Evolutionary conservation across 192 early-diverging fungal species (phyloP).

Genomic region (Entomortierella lignicola): DNA sequence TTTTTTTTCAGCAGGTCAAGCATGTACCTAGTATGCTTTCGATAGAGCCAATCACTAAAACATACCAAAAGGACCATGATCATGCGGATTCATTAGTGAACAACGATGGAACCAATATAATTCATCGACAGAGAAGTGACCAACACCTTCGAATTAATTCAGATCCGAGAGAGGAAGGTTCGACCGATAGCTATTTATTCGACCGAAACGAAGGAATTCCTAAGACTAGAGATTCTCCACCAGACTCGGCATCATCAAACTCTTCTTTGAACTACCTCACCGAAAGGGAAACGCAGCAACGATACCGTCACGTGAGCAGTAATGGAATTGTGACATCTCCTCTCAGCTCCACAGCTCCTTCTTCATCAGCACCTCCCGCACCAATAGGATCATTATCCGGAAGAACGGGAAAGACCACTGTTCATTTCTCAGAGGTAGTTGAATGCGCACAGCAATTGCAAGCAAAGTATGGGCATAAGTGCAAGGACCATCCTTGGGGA

Average conservation of each 20-base stretch:
- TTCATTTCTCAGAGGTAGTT: conserved; percentile 46
- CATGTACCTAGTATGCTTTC: too few species aligned
- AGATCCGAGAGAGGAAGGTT: conserved; percentile 8
- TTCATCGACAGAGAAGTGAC: background rate
- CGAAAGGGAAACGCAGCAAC: background rate
- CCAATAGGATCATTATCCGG: background rate
- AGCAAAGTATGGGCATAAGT: conserved; percentile 25
- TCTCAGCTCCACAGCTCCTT: background rate
- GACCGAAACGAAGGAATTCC: background rate
- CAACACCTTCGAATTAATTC: conserved; percentile 24
- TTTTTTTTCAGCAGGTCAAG: too few species aligned
- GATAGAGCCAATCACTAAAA: background rate
- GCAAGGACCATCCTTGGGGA: conserved; percentile 49
- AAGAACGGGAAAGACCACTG: conserved; percentile 29
- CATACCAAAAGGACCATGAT: background rate
- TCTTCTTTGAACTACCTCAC: background rate
- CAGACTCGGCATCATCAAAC: conserved; percentile 11
- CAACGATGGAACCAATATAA: background rate
- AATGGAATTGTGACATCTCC: background rate
- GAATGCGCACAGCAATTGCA: conserved; percentile 37
- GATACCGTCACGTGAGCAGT: conserved; percentile 3
- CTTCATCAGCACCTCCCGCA: background rate
- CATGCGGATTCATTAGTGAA: background rate
- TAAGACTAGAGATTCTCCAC: conserved; percentile 11
- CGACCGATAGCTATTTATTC: background rate